Evolutionary conservation across 1,284 basidiomycete species (phyloP).

Genomic region (Abortiporus biennis): DNA sequence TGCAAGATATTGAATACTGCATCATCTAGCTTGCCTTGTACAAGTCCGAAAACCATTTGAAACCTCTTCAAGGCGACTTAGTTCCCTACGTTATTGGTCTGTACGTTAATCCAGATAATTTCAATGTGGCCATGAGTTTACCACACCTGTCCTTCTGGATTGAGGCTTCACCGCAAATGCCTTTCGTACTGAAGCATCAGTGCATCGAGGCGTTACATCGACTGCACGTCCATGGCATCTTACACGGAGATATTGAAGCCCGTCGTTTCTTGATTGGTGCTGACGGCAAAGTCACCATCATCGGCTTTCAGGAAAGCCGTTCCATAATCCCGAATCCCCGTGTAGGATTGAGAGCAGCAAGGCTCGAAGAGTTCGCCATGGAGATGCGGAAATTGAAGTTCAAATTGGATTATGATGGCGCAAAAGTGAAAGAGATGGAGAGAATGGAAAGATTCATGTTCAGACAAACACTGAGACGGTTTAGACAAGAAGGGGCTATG

Average conservation of each 20-base stretch:
- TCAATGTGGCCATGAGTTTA: constrained; percentile 2
- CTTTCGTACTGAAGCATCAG: constrained; percentile 1
- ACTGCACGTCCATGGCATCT: constrained; percentile 8
- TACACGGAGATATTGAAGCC: constrained; percentile 8
- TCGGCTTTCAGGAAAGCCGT: constrained; percentile 48
- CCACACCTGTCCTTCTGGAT: constrained; percentile 6
- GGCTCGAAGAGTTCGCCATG: constrained; percentile 27
- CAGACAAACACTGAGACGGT: no score
- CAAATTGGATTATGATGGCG: constrained; percentile 35
- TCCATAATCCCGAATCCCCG: constrained; percentile 30
- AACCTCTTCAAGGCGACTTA: constrained; percentile 43
- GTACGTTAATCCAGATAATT: constrained; percentile 25
- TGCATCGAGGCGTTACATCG: constrained; percentile 8
- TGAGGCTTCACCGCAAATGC: neutral
- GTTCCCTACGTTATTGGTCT: constrained; percentile 50
- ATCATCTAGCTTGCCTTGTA: constrained; percentile 29
- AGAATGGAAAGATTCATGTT: constrained; percentile 15
- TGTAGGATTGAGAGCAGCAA: constrained; percentile 30
- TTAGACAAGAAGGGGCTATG: no score
- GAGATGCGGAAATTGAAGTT: constrained; percentile 54
- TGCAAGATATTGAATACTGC: neutral
- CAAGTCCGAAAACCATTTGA: constrained; percentile 40
- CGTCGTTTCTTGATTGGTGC: constrained; percentile 46
- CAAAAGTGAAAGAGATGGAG: constrained; percentile 17
- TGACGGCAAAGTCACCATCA: constrained; percentile 47